phyloP scores from a whole-genome alignment of 176 grass and related monocot species.

The Avena sativa region DNA sequence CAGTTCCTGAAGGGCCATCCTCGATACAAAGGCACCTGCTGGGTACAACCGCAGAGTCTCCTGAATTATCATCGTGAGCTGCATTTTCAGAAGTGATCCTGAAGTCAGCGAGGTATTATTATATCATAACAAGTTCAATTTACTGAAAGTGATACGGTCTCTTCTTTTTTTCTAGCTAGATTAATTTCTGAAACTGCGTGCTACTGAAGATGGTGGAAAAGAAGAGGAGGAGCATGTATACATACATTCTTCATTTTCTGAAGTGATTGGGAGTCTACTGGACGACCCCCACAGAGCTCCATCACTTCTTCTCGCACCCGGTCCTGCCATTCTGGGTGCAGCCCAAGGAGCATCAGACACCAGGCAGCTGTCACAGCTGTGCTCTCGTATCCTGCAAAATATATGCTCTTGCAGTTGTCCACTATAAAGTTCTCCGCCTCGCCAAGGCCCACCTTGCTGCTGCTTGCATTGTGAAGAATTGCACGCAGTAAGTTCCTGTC shows the following conservation, averaged over 20 bases:
- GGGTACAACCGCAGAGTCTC: slow-evolving; percentile 89
- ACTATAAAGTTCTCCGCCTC: slow-evolving; percentile 84
- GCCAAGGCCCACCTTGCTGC: slow-evolving; percentile 38
- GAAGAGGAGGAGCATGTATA: neutral
- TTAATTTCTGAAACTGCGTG: slow-evolving; percentile 9
- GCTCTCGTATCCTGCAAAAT: slow-evolving; percentile 92
- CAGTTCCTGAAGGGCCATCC: slow-evolving; percentile 77
- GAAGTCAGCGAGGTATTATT: slow-evolving; percentile 23
- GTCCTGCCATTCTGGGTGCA: slow-evolving; percentile 94
- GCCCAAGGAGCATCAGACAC: slow-evolving; percentile 88
- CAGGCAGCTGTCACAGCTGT: slow-evolving; percentile 87
- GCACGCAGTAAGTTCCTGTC: slow-evolving; percentile 73
- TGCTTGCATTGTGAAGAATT: slow-evolving; percentile 74
- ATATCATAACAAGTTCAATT: neutral
- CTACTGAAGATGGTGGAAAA: neutral
- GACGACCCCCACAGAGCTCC: slow-evolving; percentile 46
- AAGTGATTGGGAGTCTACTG: slow-evolving; percentile 60
- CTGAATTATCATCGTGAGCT: slow-evolving; percentile 96
- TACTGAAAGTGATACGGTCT: neutral
- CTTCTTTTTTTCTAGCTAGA: neutral
- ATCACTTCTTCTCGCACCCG: slow-evolving; percentile 61
- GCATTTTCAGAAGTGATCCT: slow-evolving; percentile 26
- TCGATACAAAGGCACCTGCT: slow-evolving; percentile 85
- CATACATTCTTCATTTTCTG: slow-evolving; percentile 95
- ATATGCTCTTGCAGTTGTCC: slow-evolving; percentile 99